phyloP scores from a whole-genome alignment of 306 rosid species.

The Erythrophleum fordii region DNA sequence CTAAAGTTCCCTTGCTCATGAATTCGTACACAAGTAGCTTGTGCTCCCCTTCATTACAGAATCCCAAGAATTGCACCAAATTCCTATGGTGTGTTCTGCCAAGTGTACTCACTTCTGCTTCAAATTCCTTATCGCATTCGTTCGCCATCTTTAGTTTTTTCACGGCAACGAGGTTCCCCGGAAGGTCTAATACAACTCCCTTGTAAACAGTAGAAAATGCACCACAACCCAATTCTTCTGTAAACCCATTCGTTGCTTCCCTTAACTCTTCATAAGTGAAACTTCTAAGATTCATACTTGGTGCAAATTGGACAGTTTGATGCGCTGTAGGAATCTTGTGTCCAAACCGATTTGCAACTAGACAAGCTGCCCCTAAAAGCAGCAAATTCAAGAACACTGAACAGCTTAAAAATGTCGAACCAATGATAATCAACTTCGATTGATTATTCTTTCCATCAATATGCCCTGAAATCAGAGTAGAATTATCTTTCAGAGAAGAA shows the following conservation, averaged over 20 bases:
- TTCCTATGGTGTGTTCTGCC: slow-evolving; percentile 30
- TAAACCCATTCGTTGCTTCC: slow-evolving; percentile 32
- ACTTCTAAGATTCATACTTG: slow-evolving; percentile 10
- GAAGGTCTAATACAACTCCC: neutral
- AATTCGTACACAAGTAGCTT: slow-evolving; percentile 28
- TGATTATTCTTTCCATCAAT: neutral
- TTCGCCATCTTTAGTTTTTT: neutral
- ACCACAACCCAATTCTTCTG: slow-evolving; percentile 26
- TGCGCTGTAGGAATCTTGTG: neutral
- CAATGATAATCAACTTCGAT: slow-evolving; percentile 11
- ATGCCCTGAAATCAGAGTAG: neutral
- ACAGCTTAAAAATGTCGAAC: slow-evolving; percentile 23
- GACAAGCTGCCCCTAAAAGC: neutral
- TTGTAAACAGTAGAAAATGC: slow-evolving; percentile 31
- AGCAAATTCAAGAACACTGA: neutral
- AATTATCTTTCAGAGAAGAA: slow-evolving; percentile 4
- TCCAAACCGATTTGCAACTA: neutral
- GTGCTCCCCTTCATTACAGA: slow-evolving; percentile 23
- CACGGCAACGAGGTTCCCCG: slow-evolving; percentile 1
- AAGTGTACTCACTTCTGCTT: slow-evolving; percentile 27
- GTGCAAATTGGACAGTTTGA: neutral
- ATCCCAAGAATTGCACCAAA: slow-evolving; percentile 25
- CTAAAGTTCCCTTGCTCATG: slow-evolving; percentile 32
- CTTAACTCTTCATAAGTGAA: slow-evolving; percentile 22
- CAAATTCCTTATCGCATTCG: slow-evolving; percentile 10